Base-by-base conservation (phyloP, 768 basidiomycete genomes). In the Tricholoma saponaceum region DNA sequence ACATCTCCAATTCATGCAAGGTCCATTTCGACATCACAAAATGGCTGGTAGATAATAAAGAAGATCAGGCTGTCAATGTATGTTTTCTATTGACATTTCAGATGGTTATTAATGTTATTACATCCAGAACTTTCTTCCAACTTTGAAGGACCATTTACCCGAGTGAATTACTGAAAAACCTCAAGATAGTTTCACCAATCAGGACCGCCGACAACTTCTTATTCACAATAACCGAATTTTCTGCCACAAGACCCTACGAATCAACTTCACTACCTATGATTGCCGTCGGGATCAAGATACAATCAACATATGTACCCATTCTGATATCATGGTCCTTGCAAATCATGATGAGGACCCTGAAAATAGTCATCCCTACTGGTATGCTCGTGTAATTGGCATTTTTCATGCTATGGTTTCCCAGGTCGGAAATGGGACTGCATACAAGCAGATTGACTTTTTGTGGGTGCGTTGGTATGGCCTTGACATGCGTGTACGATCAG, bases 231-330 rank as follows among this genome's bases (percentile, higher is more conserved):
- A 37, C 20, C n/a, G 4, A 25, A 35, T 35, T 22, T 52, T 35
- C 51, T 52, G 18, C 16, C 32, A 35, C 30, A 33, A 33, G 51
- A 35, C 33, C 7, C 14, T 79, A 1, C 68, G 69, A 0, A 50
- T 79, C 51, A 76, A 76, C 61, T 78, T 74, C 57, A 76, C 75
- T 0, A 76, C 73, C 0, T 80, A 79, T 58, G 73, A 80, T 63
- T 56, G 76, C 23, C 70, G 71, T 4, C 70, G 73, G 0, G 67
- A 66, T 8, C 76, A 79, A 56, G 80, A 83, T 58, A 63, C 67
- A 0, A 61, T 82, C 52, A 79, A 80, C 46, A 69, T 74, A 0
- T 41, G 59, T 0, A 72, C 66, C 0, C 72, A 77, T 16, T 51
- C 67, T 3, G 66, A 81, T 35, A 52, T 83, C 23, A 78, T 76